Evolutionary conservation across 441 rosid species (phyloP), one percentile per base, ranked within the genome.

Genomic region (Populus hybrid): DNA sequence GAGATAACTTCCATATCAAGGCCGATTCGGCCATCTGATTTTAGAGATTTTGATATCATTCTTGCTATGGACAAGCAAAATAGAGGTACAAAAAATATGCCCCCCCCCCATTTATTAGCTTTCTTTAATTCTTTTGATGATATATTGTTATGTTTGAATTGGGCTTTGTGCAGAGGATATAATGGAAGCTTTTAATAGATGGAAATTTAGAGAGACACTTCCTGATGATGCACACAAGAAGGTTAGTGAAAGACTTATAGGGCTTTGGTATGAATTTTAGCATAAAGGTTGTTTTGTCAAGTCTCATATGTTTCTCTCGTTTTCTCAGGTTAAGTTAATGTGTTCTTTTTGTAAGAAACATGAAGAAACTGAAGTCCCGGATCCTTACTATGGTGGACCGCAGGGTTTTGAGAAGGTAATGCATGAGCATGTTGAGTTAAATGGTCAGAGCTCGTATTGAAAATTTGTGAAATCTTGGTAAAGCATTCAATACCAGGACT

Each of bases 61-160:
- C 95, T 92, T 81, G 99, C 94, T 3, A 95, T 93, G 98, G 99
- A 93, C 82, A 86, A 88, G 57, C 86, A 84, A 79, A 95, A 95
- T 83, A 88, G 85, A 86, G 89, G 98, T 89, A 79, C 84, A 89
- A 59, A 7, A 38, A 50, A 26, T 79, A 2, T 2, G 12, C 40
- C 40, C 40, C 4, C 14, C 46, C 50, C 14, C 46, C 23, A 38
- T 40, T 32, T 67, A 16, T 4, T 38, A 34, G 70, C 46, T 26
- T 26, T 67, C 53, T 74, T 75, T 34, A 32, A 16, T 35, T 68
- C 65, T 65, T 28, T 40, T 38, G 50, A 61, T 67, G 30, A 32
- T 73, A 50, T 28, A 38, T 19, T 70, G 32, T 50, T 71, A 14
- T 30, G 23, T 2, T 66, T n/a, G 6, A 53, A 11, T n/a, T 68